Evolutionary conservation across 306 rosid species (phyloP).

Genomic region (Sicyos edulis): DNA sequence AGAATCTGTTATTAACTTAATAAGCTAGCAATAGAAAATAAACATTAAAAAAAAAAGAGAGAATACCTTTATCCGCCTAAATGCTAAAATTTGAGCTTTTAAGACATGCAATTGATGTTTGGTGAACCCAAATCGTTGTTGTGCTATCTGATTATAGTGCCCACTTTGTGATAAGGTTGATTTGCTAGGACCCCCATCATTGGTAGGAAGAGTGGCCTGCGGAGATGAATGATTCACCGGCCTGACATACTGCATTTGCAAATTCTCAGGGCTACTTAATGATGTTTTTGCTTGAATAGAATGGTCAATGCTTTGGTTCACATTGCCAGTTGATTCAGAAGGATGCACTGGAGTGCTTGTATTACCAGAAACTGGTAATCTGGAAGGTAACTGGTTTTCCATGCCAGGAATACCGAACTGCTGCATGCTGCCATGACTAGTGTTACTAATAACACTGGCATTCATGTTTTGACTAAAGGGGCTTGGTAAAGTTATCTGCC

Average conservation of each 20-base stretch:
- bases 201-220: slow-evolving; percentile 45
- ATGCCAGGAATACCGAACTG: slow-evolving; percentile 70
- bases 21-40: neutral
- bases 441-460: slow-evolving; percentile 42
- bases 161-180: slow-evolving; percentile 42
- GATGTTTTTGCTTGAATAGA: slow-evolving; percentile 42
- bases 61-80: slow-evolving; percentile 84
- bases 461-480: slow-evolving; percentile 49
- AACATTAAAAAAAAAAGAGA: slow-evolving; percentile 22
- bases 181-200: slow-evolving; percentile 53
- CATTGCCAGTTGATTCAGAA: slow-evolving; percentile 47
- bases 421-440: slow-evolving; percentile 39
- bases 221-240: slow-evolving; percentile 58
- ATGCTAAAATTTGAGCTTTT: slow-evolving; percentile 93
- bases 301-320: slow-evolving; percentile 47
- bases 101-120: slow-evolving; percentile 90
- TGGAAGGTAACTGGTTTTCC: slow-evolving; percentile 60
- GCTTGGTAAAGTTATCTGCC: slow-evolving; percentile 54
- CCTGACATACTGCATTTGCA: slow-evolving; percentile 48
- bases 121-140: slow-evolving; percentile 58
- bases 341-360: slow-evolving; percentile 63
- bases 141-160: slow-evolving; percentile 46
- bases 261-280: slow-evolving; percentile 43
- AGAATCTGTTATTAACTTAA: neutral
- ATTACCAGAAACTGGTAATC: slow-evolving; percentile 53